Conservation (phyloP, 306 rosid genomes). For the Sicyos baderoa region DNA sequence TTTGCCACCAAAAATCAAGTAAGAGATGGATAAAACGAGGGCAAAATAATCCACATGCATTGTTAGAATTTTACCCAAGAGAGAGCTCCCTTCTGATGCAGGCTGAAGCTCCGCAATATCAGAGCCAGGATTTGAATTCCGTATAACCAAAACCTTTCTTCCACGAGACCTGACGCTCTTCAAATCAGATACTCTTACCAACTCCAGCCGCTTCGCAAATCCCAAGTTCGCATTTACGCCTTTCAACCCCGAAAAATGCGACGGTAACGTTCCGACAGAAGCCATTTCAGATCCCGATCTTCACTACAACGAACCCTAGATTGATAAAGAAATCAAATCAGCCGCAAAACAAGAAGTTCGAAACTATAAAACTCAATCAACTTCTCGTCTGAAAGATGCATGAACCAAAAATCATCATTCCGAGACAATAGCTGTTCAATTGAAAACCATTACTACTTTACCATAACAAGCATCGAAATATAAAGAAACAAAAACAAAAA, state of each 20-base stretch:
- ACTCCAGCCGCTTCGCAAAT: slow-evolving; percentile 53
- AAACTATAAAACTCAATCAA: neutral
- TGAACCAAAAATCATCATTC: neutral
- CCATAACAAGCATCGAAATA: neutral
- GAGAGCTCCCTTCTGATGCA: slow-evolving; percentile 78
- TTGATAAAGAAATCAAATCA: slow-evolving; percentile 18
- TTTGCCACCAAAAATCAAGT: neutral
- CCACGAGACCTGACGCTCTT: slow-evolving; percentile 40
- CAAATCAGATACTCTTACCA: slow-evolving; percentile 64
- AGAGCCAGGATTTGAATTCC: slow-evolving; percentile 59
- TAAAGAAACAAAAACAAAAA: neutral
- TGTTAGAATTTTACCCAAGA: slow-evolving; percentile 46
- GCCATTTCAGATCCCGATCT: slow-evolving; percentile 55
- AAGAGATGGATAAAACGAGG: neutral
- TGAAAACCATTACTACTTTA: slow-evolving; percentile 4
- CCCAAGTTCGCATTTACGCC: slow-evolving; percentile 59
- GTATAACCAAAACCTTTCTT: slow-evolving; percentile 52
- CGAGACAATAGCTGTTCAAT: neutral
- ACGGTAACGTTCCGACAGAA: slow-evolving; percentile 63
- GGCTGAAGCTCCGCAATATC: slow-evolving; percentile 79
- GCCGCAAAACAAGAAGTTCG: neutral
- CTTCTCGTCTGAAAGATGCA: neutral
- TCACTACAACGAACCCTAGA: slow-evolving; percentile 26
- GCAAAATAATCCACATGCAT: neutral
- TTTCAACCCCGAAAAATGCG: slow-evolving; percentile 51